Conservation (phyloP, 257 asterid genomes). For the Plectranthus barbatus region DNA sequence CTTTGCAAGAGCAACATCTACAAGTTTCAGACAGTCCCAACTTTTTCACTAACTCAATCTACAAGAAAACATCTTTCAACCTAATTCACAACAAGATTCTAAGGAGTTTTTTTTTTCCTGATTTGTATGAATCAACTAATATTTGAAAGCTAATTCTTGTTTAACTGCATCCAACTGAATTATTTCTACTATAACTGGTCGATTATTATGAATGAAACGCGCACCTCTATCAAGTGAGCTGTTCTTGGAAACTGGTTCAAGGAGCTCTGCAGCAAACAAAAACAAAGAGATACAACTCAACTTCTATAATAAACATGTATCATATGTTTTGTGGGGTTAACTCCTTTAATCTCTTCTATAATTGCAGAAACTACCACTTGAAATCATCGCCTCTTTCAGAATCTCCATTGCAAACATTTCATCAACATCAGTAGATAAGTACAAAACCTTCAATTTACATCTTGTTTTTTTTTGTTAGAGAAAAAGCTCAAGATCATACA, state of each 20-base stretch:
- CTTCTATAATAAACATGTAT: neutral
- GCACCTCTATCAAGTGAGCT: constrained; percentile 63
- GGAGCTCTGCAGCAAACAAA: constrained; percentile 26
- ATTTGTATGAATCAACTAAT: neutral
- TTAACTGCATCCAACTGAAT: neutral
- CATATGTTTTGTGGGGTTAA: neutral
- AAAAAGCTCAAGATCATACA: neutral
- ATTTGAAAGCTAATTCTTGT: neutral
- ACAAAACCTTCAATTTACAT: neutral
- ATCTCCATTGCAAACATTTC: neutral
- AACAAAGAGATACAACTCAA: neutral
- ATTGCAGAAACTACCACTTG: neutral
- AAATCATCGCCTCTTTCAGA: neutral
- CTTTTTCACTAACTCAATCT: neutral
- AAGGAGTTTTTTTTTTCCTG: neutral
- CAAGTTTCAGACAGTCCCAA: constrained; percentile 4
- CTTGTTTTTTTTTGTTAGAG: too few species aligned
- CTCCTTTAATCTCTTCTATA: too few species aligned
- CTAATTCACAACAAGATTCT: neutral
- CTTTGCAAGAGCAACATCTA: constrained; percentile 76
- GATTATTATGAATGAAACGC: neutral
- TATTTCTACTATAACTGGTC: too few species aligned
- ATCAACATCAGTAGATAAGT: neutral
- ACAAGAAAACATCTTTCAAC: neutral
- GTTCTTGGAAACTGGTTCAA: constrained; percentile 36